Evolutionary conservation across 306 rosid genomes (phyloP), one percentile per base, ranked within the genome.

Genomic region (Vigna trinervia): DNA sequence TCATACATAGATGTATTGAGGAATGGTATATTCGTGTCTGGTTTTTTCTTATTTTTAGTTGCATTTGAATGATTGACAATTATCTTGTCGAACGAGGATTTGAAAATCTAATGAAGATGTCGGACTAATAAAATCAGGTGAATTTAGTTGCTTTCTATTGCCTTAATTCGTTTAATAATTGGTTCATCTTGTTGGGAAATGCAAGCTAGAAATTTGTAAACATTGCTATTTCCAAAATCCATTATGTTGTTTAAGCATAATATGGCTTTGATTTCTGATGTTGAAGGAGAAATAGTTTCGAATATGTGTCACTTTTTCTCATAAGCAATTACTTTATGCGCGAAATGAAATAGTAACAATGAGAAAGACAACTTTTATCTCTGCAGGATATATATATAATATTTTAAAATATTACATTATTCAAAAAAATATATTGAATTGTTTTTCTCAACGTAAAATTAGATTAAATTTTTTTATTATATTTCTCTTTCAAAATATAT

Each of bases 21-120:
- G 4, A 57, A 57, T 57, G 4, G 12, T 11, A 57, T 57, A 59
- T 59, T 12, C 26, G 4, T 4, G 63, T 26, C n/a, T 13, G 7
- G 0, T 4, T 57, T 57, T 57, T 54, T 15, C 2, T 5, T 30
- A 0, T 30, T 50, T 50, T 59, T 2, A 13, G 34, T 60, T 14
- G 5, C 22, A 38, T 8, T 63, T 17, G 69, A 63, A 38, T 63
- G 69, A 63, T 63, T 69, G 28, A 48, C 59, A 26, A 68, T 68
- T 45, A 36, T 46, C 20, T 12, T 68, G 73, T 47, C 8, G 56
- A 68, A 12, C 23, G 57, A 13, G 57, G 8, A 13, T 46, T 68
- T 46, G 73, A 68, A 45, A 68, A 45, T 20, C 50, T 67, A 22
- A 67, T 67, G 56, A 67, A 66, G 45, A 41, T 66, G 71, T 66